A percentile compares a stretch with the other conserved stretches of the same genome.
phyloP scores from a whole-genome alignment of 106 monocot genomes.

The Ottelia alismoides region DNA sequence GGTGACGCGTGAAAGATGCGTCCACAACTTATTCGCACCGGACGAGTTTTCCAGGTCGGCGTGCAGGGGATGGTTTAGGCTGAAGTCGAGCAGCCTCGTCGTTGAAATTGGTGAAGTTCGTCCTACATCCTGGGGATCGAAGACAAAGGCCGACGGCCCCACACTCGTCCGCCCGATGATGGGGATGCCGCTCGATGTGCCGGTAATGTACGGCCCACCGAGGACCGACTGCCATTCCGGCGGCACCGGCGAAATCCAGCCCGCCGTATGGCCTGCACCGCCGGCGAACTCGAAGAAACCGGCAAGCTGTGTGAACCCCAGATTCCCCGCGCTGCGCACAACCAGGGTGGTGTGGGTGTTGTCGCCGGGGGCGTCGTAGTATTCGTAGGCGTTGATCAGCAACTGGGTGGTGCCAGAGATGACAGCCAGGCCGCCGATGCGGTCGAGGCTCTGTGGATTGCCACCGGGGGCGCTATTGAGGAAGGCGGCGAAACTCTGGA shows the following conservation, averaged over 20 bases:
- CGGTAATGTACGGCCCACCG: neutral
- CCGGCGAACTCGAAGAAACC: neutral
- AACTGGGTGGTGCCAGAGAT: too few relatives aligned
- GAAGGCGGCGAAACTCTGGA: too few relatives aligned
- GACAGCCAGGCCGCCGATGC: too few relatives aligned
- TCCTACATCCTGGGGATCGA: neutral
- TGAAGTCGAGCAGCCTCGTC: neutral
- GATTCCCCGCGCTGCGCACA: too few relatives aligned
- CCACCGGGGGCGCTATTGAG: too few relatives aligned
- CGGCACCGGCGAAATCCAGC: neutral
- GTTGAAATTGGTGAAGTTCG: neutral
- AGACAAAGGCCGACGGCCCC: neutral
- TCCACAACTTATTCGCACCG: neutral
- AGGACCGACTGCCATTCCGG: neutral
- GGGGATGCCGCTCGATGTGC: neutral
- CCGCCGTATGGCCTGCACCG: too few relatives aligned
- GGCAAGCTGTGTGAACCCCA: too few relatives aligned
- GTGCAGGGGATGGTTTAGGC: neutral
- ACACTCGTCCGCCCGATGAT: neutral
- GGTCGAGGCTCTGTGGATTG: too few relatives aligned
- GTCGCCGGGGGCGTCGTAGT: too few relatives aligned
- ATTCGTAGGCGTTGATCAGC: too few relatives aligned
- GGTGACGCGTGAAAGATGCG: neutral
- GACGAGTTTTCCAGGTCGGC: neutral
- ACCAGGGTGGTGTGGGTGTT: too few relatives aligned